Base-by-base conservation (phyloP, 2,329 filamentous ascomycete genomes). In the Penicillium sp. region DNA sequence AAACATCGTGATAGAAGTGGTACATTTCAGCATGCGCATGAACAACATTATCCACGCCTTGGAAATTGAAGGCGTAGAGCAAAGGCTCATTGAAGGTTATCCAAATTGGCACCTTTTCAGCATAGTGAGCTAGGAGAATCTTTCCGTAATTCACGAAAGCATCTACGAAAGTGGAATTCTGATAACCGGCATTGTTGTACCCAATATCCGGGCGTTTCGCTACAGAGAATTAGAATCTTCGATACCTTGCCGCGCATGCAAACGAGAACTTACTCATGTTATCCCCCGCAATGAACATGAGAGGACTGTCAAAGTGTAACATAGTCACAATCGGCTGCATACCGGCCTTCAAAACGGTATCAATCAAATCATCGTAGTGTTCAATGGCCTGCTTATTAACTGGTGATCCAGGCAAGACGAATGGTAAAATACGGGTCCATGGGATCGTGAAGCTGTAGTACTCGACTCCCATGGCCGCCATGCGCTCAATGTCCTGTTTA, bases 381-480 rank as follows among this genome's bases (percentile, higher is more conserved):
- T 70, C 64, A 15, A 81, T 63, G 0, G 70, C 78, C 31, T 73
- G 62, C 49, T 76, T 65, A 48, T 81, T 81, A 51, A 81, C 66
- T 0, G 75, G 74, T 8, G 70, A 74, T 0, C 70, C 70, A 0
- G 72, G 69, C 0, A 70, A 55, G 3, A 73, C 76, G 49, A 81
- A 80, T 0, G 79, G 79, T 12, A 80, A 65, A 45, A 81, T 76
- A 0, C 79, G 71, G 1, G 73, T 67, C 78, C 77, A 81, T 0
- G 77, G 69, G 41, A 81, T 74, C 2, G 71, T 74, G 63, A 80
- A 80, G 7, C 66, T 70, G 53, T 74, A 75, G 51, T 71, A 67
- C 23, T 70, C 66, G 15, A 71, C 68, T 0, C 71, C 73, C 54
- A 73, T 71, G 0, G 71, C 65, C 0, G 73, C 70, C 38, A 76